phyloP scores from a whole-genome alignment of 2,329 filamentous ascomycete species.

The Aspergillus caelatus region DNA sequence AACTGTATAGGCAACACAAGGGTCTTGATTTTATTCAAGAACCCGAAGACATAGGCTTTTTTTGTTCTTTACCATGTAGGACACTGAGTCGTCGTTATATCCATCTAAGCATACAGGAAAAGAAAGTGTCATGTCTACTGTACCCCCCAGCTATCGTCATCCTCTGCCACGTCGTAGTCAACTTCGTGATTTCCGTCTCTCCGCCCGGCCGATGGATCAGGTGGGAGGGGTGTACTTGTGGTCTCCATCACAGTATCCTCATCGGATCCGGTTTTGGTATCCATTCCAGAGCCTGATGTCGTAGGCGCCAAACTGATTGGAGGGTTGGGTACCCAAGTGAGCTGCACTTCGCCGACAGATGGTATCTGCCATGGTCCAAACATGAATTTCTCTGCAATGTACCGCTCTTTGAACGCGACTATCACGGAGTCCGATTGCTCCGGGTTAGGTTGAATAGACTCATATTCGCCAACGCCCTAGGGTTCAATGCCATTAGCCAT shows the following conservation, averaged over 20 bases:
- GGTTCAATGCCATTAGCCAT: constrained; percentile 14
- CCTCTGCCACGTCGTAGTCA: constrained; percentile 56
- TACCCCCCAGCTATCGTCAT: constrained; percentile 48
- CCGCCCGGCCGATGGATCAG: constrained; percentile 19
- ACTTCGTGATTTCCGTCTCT: constrained; percentile 39
- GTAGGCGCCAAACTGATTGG: constrained; percentile 26
- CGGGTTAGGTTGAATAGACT: constrained; percentile 47
- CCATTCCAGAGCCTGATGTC: constrained; percentile 16
- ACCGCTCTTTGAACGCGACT: constrained; percentile 52
- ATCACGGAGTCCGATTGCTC: constrained; percentile 44
- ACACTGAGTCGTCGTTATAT: not conserved
- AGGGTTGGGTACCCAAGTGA: constrained; percentile 56
- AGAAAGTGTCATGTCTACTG: constrained; percentile 12
- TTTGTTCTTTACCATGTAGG: not conserved
- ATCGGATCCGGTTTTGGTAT: constrained; percentile 27
- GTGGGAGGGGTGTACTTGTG: constrained; percentile 19
- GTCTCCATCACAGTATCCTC: constrained; percentile 37
- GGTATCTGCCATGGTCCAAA: constrained; percentile 52
- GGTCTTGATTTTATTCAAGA: not conserved
- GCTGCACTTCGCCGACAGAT: constrained; percentile 56
- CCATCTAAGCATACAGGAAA: not conserved
- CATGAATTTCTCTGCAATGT: constrained; percentile 59
- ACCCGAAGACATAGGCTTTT: not conserved
- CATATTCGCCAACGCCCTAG: constrained; percentile 51
- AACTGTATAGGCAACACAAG: not conserved